Base-by-base conservation (phyloP, 768 basidiomycete species). In the Rhizopogon sp. region DNA sequence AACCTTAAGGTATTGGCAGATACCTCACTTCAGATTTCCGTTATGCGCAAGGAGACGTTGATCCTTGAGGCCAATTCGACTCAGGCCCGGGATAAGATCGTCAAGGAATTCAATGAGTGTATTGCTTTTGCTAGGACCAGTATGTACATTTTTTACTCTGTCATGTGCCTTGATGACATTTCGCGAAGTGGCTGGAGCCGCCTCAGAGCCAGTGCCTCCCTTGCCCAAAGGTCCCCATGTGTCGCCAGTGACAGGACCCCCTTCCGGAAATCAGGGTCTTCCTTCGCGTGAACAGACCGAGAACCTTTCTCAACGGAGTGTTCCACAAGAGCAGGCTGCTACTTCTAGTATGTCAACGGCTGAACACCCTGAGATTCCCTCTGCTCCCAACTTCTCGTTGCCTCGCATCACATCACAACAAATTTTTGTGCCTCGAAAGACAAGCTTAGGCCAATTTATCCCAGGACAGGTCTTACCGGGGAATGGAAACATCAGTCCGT, bases 31-130 rank as follows among this genome's bases (percentile, higher is more conserved):
- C 82, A 88, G 52, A 77, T 98, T 6, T 81, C 81, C 41, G 82
- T 99, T 59, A 85, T 99, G 87, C 76, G 84, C 58, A 96, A 94
- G 72, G 97, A 98, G 70, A 84, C 79, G 5, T 69, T 99, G 50
- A 73, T 78, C 41, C 61, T 99, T 8, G 81, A 86, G 55, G 73
- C 81, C 6, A 78, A 82, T 54, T 85, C 87, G 1, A 68, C 68
- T 9, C 74, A 79, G 33, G 70, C 76, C 13, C 78, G 91, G 56
- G 83, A 92, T 62, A 72, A 73, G 58, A 76, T 94, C 60, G 67
- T 89, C 42, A 63, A 73, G 7, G 87, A 90, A 63, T 83, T 99
- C 66, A 77, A 74, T 43, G 93, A 93, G 33, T 95, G 92, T 64
- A 89, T 93, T 56, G 85, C 87, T 39, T 91, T 93, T 68, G 88